phyloP scores from a whole-genome alignment of 2,329 filamentous ascomycete species.

The Exophiala dermatitidis region DNA sequence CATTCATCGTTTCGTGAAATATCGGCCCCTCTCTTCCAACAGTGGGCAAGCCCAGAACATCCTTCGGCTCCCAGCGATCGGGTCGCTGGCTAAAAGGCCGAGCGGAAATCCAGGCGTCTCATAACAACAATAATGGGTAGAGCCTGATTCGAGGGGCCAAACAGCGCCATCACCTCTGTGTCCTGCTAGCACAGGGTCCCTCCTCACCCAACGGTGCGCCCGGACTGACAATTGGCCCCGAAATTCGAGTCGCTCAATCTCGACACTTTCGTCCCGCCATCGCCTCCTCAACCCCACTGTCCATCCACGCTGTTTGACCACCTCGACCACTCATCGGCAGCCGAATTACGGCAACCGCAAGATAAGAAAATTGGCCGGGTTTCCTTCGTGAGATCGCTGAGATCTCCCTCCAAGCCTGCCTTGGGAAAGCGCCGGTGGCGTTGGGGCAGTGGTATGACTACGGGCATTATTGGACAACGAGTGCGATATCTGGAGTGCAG shows the following conservation, averaged over 20 bases:
- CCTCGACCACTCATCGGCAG: background rate
- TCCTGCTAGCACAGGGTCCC: background rate
- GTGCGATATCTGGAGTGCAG: too few relatives aligned
- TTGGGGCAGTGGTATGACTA: too few relatives aligned
- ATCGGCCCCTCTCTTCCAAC: background rate
- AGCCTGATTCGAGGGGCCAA: too few relatives aligned
- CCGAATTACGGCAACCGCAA: background rate
- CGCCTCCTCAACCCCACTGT: background rate
- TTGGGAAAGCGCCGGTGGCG: background rate
- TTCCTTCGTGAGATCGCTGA: background rate
- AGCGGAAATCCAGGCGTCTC: background rate
- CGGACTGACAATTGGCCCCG: background rate
- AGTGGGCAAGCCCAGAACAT: background rate
- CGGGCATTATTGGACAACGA: too few relatives aligned
- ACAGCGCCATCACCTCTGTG: background rate
- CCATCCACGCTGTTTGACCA: background rate
- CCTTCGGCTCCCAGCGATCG: background rate
- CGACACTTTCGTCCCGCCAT: background rate
- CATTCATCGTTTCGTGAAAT: background rate
- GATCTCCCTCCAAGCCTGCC: background rate
- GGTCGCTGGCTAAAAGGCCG: background rate
- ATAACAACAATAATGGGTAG: background rate
- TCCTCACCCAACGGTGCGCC: too few relatives aligned
- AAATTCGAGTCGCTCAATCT: background rate
- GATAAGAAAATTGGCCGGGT: conserved; percentile 4